Evolutionary conservation across 2,329 filamentous ascomycete genomes (phyloP), one percentile per base, ranked within the genome.

Genomic region (Epicoccum nigrum): DNA sequence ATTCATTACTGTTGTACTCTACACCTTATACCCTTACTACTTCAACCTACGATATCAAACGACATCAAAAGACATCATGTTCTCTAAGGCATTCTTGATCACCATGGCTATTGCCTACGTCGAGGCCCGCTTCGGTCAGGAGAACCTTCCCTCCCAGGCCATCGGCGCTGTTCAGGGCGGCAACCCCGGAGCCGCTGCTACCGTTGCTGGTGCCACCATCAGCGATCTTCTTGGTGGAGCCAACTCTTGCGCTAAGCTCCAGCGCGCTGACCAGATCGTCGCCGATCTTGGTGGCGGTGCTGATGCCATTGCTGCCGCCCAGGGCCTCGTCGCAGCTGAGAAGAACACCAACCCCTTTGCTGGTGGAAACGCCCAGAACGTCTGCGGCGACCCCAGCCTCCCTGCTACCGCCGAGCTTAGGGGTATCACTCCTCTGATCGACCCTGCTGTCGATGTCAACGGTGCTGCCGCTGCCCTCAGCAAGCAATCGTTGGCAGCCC

Each of bases 301-400:
- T n/a, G 74, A 79, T 54, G 84, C 86, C 58, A 76, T 89, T 51
- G 77, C 80, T 12, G 86, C 83, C 16, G 86, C 86, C 15, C 80
- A 80, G 51, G 81, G 80, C 13, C 79, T 88, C 30, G 86, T 88
- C 12, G 81, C 82, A 20, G 86, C 86, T 4, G 86, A 88, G 77
- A 85, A 87, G 73, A 89, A 89, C 80, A 87, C 87, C 77, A 89
- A 89, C 76, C 85, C 84, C 43, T 88, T 85, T 59, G 81, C 73
- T 48, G 80, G 82, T 55, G 76, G 75, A 63, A 78, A 84, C 27
- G 85, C 83, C 15, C 70, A 72, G 63, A 83, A 79, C 55, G 81
- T 90, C 67, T 89, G 87, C 73, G 80, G 77, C 30, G 84, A 89
- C 57, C 74, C 85, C 2, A 75, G 78, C 20, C 81, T 90, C 2